Conservation (phyloP, 371 early-diverging fungal species). For the Dipsacomyces acuminosporus region DNA sequence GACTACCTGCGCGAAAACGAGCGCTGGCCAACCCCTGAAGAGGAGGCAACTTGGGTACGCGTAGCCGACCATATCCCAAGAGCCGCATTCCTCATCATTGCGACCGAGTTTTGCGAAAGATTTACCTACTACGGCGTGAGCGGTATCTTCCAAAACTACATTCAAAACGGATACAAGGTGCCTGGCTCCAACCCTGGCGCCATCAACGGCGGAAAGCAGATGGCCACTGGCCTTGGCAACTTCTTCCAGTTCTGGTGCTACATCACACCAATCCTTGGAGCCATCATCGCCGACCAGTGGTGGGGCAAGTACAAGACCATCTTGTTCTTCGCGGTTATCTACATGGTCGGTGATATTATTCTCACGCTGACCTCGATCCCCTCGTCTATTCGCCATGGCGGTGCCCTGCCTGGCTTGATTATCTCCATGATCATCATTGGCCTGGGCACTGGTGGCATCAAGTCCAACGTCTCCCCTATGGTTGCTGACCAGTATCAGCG, state of each 20-base stretch:
- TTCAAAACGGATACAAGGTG: conserved; percentile 50
- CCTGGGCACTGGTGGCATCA: conserved; percentile 87
- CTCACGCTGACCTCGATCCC: conserved; percentile 60
- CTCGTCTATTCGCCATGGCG: conserved; percentile 50
- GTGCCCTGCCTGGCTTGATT: conserved; percentile 62
- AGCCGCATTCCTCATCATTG: conserved; percentile 58
- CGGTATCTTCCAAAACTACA: conserved; percentile 61
- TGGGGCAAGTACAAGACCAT: conserved; percentile 81
- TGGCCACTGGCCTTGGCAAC: conserved; percentile 64
- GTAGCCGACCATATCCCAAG: conserved; percentile 53
- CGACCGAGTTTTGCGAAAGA: conserved; percentile 73
- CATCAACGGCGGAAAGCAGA: conserved; percentile 40
- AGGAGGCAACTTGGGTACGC: conserved; percentile 49
- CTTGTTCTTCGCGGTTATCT: conserved; percentile 58
- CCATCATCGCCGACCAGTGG: conserved; percentile 72
- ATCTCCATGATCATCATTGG: conserved; percentile 64
- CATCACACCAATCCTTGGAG: conserved; percentile 73
- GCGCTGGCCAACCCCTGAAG: conserved; percentile 51
- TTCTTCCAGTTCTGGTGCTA: conserved; percentile 80
- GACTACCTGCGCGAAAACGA: conserved; percentile 42
- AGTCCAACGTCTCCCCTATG: conserved; percentile 67
- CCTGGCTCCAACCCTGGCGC: conserved; percentile 32
- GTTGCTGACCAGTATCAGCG: conserved; percentile 60
- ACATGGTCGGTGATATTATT: conserved; percentile 63
- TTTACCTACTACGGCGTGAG: conserved; percentile 68